These are phyloP conservation scores for Boletus sensibilis DNA, from an alignment of 768 basidiomycete species.

Conservation along the genomic window DNA sequence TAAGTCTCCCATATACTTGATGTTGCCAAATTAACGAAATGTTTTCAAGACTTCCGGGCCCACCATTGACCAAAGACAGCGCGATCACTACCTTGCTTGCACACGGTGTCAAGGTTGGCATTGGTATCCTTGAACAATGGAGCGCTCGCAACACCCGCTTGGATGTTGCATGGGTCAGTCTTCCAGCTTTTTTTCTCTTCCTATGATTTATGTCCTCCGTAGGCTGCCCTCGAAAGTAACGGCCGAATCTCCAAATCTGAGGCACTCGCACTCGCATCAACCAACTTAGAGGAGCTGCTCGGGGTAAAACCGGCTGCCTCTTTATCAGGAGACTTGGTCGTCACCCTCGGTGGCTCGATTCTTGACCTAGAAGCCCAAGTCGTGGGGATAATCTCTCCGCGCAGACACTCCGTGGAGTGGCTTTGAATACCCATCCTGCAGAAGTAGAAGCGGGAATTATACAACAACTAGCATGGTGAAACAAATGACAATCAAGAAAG, in stretches of 20 bases:
- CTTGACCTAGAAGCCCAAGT: slow-evolving; percentile 49
- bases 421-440: slow-evolving; percentile 26
- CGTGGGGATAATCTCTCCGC: slow-evolving; percentile 52
- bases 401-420: slow-evolving; percentile 50
- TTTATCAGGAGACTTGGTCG: slow-evolving; percentile 53
- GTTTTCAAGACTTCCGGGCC: slow-evolving; percentile 28
- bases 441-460: slow-evolving; percentile 7
- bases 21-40: slow-evolving; percentile 5
- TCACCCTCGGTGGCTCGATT: slow-evolving; percentile 51
- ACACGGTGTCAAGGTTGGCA: slow-evolving; percentile 70
- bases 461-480: slow-evolving; percentile 3
- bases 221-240: slow-evolving; percentile 42
- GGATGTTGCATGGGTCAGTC: slow-evolving; percentile 77
- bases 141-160: slow-evolving; percentile 74
- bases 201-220: slow-evolving; percentile 1
- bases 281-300: slow-evolving; percentile 52
- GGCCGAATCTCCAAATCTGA: slow-evolving; percentile 41
- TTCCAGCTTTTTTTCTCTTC: slow-evolving; percentile 14
- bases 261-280: slow-evolving; percentile 53
- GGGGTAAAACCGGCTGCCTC: slow-evolving; percentile 21
- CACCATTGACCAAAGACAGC: slow-evolving; percentile 41
- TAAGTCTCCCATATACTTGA: slow-evolving; percentile 7
- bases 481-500: not conserved
- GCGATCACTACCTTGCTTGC: slow-evolving; percentile 59
- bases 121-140: slow-evolving; percentile 69